Conservation (phyloP, 441 rosid genomes). For the Corymbia calophylla region DNA sequence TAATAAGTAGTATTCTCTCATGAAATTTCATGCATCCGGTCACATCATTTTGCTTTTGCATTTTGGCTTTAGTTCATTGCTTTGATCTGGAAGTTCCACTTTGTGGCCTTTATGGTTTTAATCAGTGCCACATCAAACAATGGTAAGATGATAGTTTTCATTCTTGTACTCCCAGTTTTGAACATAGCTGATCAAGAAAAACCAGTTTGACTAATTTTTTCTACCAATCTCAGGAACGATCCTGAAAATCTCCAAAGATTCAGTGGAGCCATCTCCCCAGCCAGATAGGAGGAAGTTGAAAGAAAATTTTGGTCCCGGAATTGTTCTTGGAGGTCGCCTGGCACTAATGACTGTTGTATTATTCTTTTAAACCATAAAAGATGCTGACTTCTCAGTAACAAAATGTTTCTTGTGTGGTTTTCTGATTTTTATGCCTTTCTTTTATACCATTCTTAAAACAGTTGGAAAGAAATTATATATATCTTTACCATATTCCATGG, state of each 20-base stretch:
- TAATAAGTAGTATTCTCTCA: background rate
- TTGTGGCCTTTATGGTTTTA: constrained; percentile 84
- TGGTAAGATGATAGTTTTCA: constrained; percentile 33
- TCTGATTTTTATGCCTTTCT: too few relatives aligned
- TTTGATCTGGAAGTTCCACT: constrained; percentile 81
- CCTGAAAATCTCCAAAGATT: constrained; percentile 88
- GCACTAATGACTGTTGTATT: constrained; percentile 67
- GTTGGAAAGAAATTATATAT: too few relatives aligned
- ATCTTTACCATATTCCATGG: too few relatives aligned
- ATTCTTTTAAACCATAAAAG: constrained; percentile 74
- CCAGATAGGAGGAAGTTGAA: constrained; percentile 91
- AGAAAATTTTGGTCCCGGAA: constrained; percentile 71
- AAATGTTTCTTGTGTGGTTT: background rate
- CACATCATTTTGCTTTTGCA: constrained; percentile 20
- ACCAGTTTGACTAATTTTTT: background rate
- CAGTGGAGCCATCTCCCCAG: constrained; percentile 76
- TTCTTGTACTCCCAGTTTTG: background rate
- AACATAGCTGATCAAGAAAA: background rate
- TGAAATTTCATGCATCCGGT: background rate
- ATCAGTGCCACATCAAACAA: constrained; percentile 84
- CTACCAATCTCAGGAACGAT: constrained; percentile 51
- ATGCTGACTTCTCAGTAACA: constrained; percentile 52
- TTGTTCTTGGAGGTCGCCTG: constrained; percentile 48
- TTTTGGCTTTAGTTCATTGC: constrained; percentile 93
- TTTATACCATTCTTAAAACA: too few relatives aligned